A percentile compares a stretch with the other conserved stretches of the same genome.
Conservation (phyloP, 176 grass and related monocot genomes). For the Dactylis glomerata region DNA sequence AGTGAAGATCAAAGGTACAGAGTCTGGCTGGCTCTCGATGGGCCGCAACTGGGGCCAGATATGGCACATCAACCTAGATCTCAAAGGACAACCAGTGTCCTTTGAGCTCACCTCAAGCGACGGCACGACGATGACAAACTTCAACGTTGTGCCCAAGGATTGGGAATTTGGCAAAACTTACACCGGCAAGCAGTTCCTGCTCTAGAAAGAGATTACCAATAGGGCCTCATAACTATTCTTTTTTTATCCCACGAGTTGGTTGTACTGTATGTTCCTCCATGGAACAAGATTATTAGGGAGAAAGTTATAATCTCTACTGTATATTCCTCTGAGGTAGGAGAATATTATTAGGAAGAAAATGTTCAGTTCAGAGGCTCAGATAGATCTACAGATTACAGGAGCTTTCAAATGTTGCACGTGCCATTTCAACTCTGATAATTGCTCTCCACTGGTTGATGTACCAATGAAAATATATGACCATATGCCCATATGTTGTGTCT, state of each 20-base stretch:
- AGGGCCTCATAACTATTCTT: constrained; percentile 25
- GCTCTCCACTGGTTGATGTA: constrained; percentile 24
- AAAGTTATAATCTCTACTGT: constrained; percentile 28
- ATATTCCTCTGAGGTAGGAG: constrained; percentile 39
- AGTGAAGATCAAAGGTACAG: constrained; percentile 84
- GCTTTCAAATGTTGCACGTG: constrained; percentile 10
- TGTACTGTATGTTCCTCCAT: constrained; percentile 48
- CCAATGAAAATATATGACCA: constrained; percentile 3
- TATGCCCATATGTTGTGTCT: background rate
- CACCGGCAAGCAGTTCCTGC: constrained; percentile 85
- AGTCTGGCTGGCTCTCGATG: constrained; percentile 86
- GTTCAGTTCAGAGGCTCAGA: constrained; percentile 24
- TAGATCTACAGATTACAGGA: constrained; percentile 8
- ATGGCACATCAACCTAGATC: constrained; percentile 89
- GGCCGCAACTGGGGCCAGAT: constrained; percentile 92
- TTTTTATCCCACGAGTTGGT: constrained; percentile 31
- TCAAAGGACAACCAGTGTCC: constrained; percentile 73
- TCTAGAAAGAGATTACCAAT: constrained; percentile 41
- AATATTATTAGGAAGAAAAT: constrained; percentile 15
- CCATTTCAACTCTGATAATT: constrained; percentile 12
- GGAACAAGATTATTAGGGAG: constrained; percentile 32
- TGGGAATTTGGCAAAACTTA: constrained; percentile 85
- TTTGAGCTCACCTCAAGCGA: constrained; percentile 87
- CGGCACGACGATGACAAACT: constrained; percentile 63
- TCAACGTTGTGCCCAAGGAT: constrained; percentile 74